Base-by-base conservation (phyloP, 345 rosid species). In the Salix udensis region DNA sequence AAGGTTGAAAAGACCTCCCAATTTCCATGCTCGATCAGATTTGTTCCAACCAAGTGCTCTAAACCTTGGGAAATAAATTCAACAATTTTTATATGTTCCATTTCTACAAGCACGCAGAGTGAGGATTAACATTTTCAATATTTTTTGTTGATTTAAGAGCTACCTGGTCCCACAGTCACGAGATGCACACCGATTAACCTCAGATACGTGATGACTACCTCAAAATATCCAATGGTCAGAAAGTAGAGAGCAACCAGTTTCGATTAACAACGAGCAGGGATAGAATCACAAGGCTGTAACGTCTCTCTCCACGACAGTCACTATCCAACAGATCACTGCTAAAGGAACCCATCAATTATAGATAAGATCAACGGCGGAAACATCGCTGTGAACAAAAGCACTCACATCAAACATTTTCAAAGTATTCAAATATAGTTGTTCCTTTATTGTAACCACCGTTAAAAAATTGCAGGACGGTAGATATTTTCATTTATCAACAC, bases 141-240 rank as follows among this genome's bases (percentile, higher is more conserved):
- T 4, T 34, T 53, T 19, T 58, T 58, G 62, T 58, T n/a, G 62
- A 58, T 24, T n/a, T n/a, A 58, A 58, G 23, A 34, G 1, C 0
- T 13, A 21, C 13, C 0, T n/a, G 34, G 34, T 8, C 13, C 64
- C 69, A 55, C 53, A 67, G 52, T 82, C 83, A 81, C 82, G 84
- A 84, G 77, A 85, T 78, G 80, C 77, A 24, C 77, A 30, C 19
- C 24, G 60, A 40, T 77, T 74, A 44, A 65, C 77, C 30, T 73
- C 81, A 76, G 81, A 84, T 73, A 83, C 62, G 82, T 60, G 80
- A 73, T 74, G 78, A 72, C 61, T 34, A 30, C 77, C 65, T 77
- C 73, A 77, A 85, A 68, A 82, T 70, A 72, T 81, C 80, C 78
- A 65, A 48, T 60, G 62, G 62, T 24, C 12, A 67, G 74, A 26